Base-by-base conservation (phyloP, 352 stramenopile genomes). In the Vaucheria bursata region DNA sequence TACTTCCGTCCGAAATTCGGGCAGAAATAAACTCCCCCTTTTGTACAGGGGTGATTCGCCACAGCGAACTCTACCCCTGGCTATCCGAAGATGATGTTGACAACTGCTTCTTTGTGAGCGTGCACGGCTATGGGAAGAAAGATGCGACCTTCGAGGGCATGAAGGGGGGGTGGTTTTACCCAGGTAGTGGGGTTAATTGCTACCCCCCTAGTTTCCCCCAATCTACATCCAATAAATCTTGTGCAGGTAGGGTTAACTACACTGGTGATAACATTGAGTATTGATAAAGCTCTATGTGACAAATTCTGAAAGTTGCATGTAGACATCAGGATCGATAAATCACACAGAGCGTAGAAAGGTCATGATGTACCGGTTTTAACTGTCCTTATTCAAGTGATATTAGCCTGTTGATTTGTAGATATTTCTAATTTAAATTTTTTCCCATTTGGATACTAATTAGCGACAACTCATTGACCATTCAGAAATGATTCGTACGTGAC, bases 41-140 rank as follows among this genome's bases (percentile, higher is more conserved):
- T 82, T 89, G 90, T 32, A 79, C 88, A n/a, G 91, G 92, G 25
- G 89, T 90, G 76, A 86, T 97, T 49, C 76, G 83, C 4, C 75
- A 73, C 52, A 71, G 69, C 7, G 39, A 75, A 87, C 98, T 97
- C 87, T 96, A 97, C 71, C 95, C 95, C 12, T 99, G 95, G 95
- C 88, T 96, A 1, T 92, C 93, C 77, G 91, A 96, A 69, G 87
- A 92, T 36, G 95, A 99, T 85, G 82, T 90, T 0, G 88, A 96
- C 3, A 92, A 98, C 82, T 92, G 97, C 1, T 96, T 98, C 77
- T 98, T 99, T 86, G 92, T 92, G 49, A 97, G 91, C 45, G 88
- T 89, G 8, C 89, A 93, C 85, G 89, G 89, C 59, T 92, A 90
- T 77, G 89, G 89, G 64, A 77, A 77, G 50, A 79, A 76, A 34